Evolutionary conservation across 495 filamentous ascomycete species (phyloP), one percentile per base, ranked within the genome.

Genomic region (Penicillium bialowiezense): DNA sequence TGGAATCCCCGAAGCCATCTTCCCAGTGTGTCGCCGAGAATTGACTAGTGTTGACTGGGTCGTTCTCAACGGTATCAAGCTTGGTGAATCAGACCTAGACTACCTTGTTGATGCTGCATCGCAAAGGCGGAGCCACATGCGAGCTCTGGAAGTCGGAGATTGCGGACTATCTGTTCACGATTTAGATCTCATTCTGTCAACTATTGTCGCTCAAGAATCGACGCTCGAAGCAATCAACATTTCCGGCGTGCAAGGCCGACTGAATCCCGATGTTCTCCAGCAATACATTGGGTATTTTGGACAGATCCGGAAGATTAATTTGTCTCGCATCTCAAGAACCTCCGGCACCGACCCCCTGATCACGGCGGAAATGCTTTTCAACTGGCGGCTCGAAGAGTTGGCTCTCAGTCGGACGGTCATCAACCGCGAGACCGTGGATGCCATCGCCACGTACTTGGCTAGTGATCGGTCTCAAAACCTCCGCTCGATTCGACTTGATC

Each of bases 11-110:
- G 85, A 90, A 42, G 90, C 88, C 13, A 71, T 95, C 5, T 84
- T 90, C 59, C 86, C 89, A 13, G 73, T 88, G 15, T 95, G 85
- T 68, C 82, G 77, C 42, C 82, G 76, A 53, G 81, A 85, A 61
- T 75, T 81, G 59, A 96, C 85, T 7, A 88, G 82, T 63, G 85
- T 86, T 45, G 88, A 84, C 65, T 96, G 84, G 81, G 81, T 97
- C 37, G 80, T 80, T 37, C 67, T 97, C 44, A 90, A 83, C 46
- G 89, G 88, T 10, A 96, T 95, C 59, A 79, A 86, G 54, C 75
- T 95, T n/a, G 86, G 85, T 29, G 87, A 93, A 38, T 81, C 81
- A 2, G 90, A 95, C 67, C 68, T 95, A 35, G 87, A 91, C 49
- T 84, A 82, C 59, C 63, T 82, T 18, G 84, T 87, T 36, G 81